Conservation (phyloP, 176 grass and related monocot species). For the Avena eriantha region DNA sequence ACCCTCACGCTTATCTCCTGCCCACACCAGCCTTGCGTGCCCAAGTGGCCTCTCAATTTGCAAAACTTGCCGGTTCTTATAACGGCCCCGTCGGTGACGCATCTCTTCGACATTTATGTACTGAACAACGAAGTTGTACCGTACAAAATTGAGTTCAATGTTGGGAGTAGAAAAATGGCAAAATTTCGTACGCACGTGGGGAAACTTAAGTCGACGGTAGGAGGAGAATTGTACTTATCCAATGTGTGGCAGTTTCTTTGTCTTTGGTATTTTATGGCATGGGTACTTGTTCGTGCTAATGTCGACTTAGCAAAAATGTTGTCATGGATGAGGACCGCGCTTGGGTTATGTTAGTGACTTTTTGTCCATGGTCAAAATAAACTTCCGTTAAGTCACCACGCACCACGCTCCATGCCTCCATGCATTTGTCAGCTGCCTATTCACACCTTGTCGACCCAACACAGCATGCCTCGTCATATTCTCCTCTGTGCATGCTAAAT, state of each 20-base stretch:
- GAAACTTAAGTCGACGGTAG: background rate
- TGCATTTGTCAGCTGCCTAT: background rate
- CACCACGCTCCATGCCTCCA: background rate
- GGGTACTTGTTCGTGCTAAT: background rate
- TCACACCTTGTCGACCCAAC: background rate
- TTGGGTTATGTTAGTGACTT: background rate
- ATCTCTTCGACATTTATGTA: no score
- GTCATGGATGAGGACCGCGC: slow-evolving; percentile 10
- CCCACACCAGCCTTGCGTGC: no score
- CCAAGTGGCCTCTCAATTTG: no score
- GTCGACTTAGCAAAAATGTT: background rate
- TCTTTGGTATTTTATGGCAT: background rate
- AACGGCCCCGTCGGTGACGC: no score
- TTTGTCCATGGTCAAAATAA: slow-evolving; percentile 12
- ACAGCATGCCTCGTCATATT: background rate
- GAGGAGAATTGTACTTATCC: background rate
- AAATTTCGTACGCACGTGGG: no score
- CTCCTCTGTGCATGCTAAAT: no score
- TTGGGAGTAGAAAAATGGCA: no score
- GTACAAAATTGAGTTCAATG: no score
- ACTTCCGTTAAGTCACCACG: background rate
- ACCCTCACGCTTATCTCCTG: no score
- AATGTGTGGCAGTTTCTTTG: background rate
- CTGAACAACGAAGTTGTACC: no score
- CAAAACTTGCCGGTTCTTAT: no score